Conservation (phyloP, 306 rosid species). For the Parietaria judaica region DNA sequence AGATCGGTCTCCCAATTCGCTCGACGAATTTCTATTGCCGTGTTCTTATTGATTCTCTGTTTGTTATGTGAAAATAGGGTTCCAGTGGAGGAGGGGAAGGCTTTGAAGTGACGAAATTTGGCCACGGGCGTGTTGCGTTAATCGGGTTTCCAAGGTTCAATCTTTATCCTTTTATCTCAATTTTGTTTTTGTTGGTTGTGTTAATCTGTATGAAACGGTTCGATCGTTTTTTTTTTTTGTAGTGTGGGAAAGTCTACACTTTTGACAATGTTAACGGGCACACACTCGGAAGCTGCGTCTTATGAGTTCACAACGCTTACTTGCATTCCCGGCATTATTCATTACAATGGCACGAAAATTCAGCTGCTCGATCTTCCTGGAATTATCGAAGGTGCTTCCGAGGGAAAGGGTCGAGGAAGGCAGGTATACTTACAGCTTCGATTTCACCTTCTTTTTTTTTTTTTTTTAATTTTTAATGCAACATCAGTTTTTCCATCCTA, state of each 20-base stretch:
- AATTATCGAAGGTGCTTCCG: slow-evolving; percentile 99
- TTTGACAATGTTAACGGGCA: slow-evolving; percentile 94
- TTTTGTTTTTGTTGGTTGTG: neutral
- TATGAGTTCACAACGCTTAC: slow-evolving; percentile 97
- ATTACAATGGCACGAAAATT: slow-evolving; percentile 95
- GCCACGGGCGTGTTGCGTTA: slow-evolving; percentile 97
- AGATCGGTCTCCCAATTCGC: neutral
- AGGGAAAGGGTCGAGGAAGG: slow-evolving; percentile 99
- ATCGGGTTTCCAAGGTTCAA: slow-evolving; percentile 95
- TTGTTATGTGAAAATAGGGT: slow-evolving; percentile 44
- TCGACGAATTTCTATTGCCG: no score
- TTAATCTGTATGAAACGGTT: neutral
- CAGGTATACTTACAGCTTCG: slow-evolving; percentile 49
- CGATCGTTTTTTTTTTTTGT: slow-evolving; percentile 20
- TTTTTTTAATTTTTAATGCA: slow-evolving; percentile 3
- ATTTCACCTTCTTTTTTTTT: slow-evolving; percentile 5
- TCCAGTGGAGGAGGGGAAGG: slow-evolving; percentile 99
- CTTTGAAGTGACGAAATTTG: slow-evolving; percentile 95
- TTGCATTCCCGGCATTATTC: slow-evolving; percentile 94
- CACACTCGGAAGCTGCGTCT: slow-evolving; percentile 95
- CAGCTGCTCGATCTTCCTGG: slow-evolving; percentile 99
- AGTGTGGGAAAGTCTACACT: slow-evolving; percentile 99
- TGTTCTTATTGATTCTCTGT: neutral
- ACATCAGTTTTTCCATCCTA: neutral
- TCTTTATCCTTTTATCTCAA: neutral